phyloP scores from a whole-genome alignment of 176 grass and related monocot genomes.

The maize (Zea mays) region DNA sequence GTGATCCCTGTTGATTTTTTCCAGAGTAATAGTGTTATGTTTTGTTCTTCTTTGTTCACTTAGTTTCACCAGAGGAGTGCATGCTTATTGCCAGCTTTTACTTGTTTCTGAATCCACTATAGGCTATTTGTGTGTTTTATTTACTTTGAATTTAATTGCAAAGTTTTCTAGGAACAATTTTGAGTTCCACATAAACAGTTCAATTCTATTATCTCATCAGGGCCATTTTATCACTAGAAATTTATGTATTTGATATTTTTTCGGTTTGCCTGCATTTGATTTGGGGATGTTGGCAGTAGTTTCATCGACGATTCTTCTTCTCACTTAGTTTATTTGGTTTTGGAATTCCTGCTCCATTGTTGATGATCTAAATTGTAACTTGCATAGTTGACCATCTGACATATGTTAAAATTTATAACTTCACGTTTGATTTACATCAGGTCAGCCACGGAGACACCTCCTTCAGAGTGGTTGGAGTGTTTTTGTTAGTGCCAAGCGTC shows the following conservation, averaged over 20 bases:
- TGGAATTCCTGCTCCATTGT: slow-evolving; percentile 4
- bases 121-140: not conserved
- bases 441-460: slow-evolving; percentile 86
- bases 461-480: slow-evolving; percentile 97
- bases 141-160: slow-evolving; percentile 13
- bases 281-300: not conserved
- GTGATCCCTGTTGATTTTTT: slow-evolving; percentile 41
- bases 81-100: not conserved
- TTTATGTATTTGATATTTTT: not conserved
- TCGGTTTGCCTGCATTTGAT: slow-evolving; percentile 6
- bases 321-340: not conserved
- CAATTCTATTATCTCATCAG: slow-evolving; percentile 6
- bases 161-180: not conserved
- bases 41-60: not conserved
- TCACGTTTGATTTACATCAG: slow-evolving; percentile 40
- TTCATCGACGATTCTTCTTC: not conserved
- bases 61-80: not conserved
- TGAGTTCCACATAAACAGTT: not conserved
- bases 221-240: not conserved
- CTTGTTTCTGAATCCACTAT: slow-evolving; percentile 8
- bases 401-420: not conserved
- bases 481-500: slow-evolving; percentile 79
- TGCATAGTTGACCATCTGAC: not conserved
- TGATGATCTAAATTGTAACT: not conserved
- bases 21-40: not conserved